phyloP scores from a whole-genome alignment of 306 rosid genomes.

The Gleditsia sinensis region DNA sequence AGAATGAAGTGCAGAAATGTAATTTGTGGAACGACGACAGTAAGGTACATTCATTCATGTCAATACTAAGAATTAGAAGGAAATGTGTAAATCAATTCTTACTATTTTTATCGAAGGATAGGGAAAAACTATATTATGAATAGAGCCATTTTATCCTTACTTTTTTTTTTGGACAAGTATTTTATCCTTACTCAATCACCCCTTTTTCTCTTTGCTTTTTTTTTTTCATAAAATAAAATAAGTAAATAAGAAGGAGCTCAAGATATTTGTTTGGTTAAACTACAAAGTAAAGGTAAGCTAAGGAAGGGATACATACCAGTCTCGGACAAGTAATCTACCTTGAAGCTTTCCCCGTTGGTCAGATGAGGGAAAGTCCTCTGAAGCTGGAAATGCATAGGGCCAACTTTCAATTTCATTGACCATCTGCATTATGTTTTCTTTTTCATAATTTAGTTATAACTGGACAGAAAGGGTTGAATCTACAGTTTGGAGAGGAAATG shows the following conservation, averaged over 20 bases:
- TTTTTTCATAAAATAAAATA: neutral
- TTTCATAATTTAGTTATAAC: neutral
- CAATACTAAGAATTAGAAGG: neutral
- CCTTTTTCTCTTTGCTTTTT: neutral
- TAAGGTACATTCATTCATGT: neutral
- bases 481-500: neutral
- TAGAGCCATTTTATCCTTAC: too few relatives aligned
- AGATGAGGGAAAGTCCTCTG: slow-evolving; percentile 60
- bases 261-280: neutral
- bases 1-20: neutral
- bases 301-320: slow-evolving; percentile 47
- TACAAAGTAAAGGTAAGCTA: neutral
- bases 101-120: neutral
- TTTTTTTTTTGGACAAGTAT: too few relatives aligned
- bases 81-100: too few relatives aligned
- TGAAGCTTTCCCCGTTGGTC: slow-evolving; percentile 59
- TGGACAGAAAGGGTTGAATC: neutral
- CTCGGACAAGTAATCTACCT: slow-evolving; percentile 70
- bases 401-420: slow-evolving; percentile 65
- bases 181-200: too few relatives aligned
- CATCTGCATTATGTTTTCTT: slow-evolving; percentile 42
- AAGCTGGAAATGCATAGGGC: slow-evolving; percentile 85
- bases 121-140: neutral
- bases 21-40: neutral
- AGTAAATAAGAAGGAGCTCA: neutral